phyloP scores from a whole-genome alignment of 179 eudicot species.

The Silene coronaria region DNA sequence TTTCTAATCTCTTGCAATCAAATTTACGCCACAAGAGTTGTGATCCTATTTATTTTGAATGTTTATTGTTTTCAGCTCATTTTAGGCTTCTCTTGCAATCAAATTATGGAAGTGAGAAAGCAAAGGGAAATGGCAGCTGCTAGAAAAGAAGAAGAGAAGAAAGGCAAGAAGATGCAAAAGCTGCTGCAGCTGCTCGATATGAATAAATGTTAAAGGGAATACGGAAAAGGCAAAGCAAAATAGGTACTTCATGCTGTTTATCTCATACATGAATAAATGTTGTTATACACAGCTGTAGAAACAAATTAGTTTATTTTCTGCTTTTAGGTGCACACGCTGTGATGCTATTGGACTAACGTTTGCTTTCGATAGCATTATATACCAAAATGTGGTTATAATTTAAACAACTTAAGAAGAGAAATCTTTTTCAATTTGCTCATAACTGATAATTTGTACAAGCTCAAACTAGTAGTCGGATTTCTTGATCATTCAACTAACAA shows the following conservation, averaged over 20 bases:
- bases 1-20: too few relatives aligned
- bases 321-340: neutral
- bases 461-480: neutral
- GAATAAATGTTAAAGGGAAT: too few relatives aligned
- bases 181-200: constrained; percentile 94
- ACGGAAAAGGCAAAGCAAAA: constrained; percentile 81
- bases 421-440: neutral
- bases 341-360: neutral
- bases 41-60: too few relatives aligned
- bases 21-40: too few relatives aligned
- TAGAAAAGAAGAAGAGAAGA: constrained; percentile 79
- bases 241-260: constrained; percentile 17
- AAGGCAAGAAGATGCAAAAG: constrained; percentile 90
- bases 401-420: neutral
- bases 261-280: neutral
- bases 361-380: too few relatives aligned
- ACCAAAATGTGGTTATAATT: neutral
- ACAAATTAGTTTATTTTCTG: neutral
- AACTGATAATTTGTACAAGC: neutral
- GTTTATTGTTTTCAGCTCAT: too few relatives aligned
- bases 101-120: constrained; percentile 63
- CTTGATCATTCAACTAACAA: constrained; percentile 1
- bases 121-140: constrained; percentile 78
- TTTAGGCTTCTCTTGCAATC: neutral
- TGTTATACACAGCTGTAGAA: neutral